These are phyloP conservation scores for Physaria fendleri DNA, from an alignment of 345 rosid genomes.

Conservation along the genomic window DNA sequence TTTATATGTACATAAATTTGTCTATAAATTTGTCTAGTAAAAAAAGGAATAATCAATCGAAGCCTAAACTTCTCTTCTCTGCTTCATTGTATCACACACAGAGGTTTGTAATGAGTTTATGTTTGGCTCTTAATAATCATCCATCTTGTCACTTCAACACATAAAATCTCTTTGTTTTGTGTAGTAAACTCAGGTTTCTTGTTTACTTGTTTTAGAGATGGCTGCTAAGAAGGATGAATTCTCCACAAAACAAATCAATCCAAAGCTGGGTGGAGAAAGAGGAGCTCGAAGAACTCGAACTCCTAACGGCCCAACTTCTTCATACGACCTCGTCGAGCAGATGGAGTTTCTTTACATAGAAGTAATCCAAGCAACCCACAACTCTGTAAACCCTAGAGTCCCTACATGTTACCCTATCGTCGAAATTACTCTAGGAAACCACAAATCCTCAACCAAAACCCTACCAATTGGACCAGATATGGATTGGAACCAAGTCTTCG, in stretches of 20 bases:
- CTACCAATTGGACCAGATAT: conserved; percentile 1
- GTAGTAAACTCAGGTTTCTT: too few relatives aligned
- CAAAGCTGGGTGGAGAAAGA: conserved; percentile 27
- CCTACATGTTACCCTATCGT: not conserved
- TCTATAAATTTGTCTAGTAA: too few relatives aligned
- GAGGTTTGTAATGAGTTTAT: not conserved
- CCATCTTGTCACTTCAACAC: not conserved
- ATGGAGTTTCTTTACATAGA: conserved; percentile 27
- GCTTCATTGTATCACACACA: conserved; percentile 1
- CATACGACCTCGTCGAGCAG: conserved; percentile 23
- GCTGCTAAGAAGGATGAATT: conserved; percentile 7
- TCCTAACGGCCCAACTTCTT: conserved; percentile 20
- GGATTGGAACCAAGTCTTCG: conserved; percentile 21
- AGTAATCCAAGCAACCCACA: not conserved
- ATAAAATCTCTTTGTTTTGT: not conserved
- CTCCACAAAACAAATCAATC: conserved; percentile 15
- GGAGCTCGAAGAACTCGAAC: conserved; percentile 12
- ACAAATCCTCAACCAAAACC: conserved; percentile 7
- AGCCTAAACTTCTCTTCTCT: not conserved
- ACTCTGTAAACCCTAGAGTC: not conserved
- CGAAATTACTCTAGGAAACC: conserved; percentile 22
- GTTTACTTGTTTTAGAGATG: conserved; percentile 11
- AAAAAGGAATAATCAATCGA: not conserved
- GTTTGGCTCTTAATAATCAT: not conserved
- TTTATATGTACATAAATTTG: not conserved